Conservation (phyloP, 2,329 filamentous ascomycete species). For the Ophiostoma populinum region DNA sequence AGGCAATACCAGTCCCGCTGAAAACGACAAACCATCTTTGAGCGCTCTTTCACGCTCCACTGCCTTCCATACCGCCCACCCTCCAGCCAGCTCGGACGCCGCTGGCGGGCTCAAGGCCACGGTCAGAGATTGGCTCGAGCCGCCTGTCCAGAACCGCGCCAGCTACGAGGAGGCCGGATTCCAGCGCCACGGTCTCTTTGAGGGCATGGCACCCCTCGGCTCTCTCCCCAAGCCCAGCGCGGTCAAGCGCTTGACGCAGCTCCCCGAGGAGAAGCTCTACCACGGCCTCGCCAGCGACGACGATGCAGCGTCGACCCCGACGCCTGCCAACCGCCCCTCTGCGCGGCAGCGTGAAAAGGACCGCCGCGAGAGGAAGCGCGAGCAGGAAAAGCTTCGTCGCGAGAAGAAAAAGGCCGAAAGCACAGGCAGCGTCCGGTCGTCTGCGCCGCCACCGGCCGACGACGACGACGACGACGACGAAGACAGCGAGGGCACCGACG, state of each 20-base stretch:
- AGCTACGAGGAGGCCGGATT: conserved; percentile 69
- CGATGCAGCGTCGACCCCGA: not conserved
- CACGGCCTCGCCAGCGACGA: not conserved
- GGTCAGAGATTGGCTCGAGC: conserved; percentile 40
- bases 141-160: conserved; percentile 39
- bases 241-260: conserved; percentile 25
- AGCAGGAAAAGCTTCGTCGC: not conserved
- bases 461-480: not conserved
- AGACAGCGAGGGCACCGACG: not conserved
- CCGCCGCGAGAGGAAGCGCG: not conserved
- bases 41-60: no score
- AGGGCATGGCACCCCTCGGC: conserved; percentile 71
- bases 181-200: conserved; percentile 56
- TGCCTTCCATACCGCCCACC: no score
- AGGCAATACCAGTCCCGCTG: no score
- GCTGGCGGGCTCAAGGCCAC: no score
- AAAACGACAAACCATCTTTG: no score
- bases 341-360: conserved; percentile 4
- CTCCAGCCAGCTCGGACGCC: no score
- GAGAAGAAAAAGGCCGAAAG: no score
- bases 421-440: no score
- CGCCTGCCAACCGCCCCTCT: not conserved
- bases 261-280: conserved; percentile 8
- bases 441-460: no score
- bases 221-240: conserved; percentile 45